A percentile compares a stretch with the other conserved stretches of the same genome.
These are phyloP conservation scores for Xylariaceae sp. DNA, from an alignment of 2,329 filamentous ascomycete genomes.

Conservation along the genomic window DNA sequence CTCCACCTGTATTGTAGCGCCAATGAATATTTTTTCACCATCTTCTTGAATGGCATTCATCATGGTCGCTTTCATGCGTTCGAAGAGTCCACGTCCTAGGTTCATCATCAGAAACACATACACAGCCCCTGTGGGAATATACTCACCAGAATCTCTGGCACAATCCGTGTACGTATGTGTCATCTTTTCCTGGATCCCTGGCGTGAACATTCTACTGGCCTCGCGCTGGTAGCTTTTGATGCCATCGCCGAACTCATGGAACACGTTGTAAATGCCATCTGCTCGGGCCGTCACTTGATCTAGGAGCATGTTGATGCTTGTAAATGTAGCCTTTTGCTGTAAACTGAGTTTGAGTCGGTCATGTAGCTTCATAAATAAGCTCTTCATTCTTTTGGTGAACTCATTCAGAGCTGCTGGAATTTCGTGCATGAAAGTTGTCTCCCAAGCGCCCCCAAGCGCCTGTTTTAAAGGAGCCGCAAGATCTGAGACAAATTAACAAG, in stretches of 20 bases:
- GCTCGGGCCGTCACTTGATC: conserved; percentile 7
- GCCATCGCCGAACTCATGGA: background rate
- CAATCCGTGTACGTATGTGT: conserved; percentile 5
- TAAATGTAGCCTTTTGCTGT: conserved; percentile 1
- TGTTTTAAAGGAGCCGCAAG: conserved; percentile 10
- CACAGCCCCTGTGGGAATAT: background rate
- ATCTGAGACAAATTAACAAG: conserved; percentile 4
- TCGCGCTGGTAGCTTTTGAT: conserved; percentile 8
- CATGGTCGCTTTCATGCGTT: conserved; percentile 10
- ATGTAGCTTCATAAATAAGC: conserved; percentile 5
- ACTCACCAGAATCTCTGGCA: conserved; percentile 6
- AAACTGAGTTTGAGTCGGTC: conserved; percentile 3
- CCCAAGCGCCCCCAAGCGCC: conserved; percentile 7
- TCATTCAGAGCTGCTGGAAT: conserved; percentile 8
- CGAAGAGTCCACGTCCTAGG: conserved; percentile 14
- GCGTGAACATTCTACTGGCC: conserved; percentile 7
- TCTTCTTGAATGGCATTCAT: conserved; percentile 2
- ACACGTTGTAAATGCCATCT: conserved; percentile 1
- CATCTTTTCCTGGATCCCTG: conserved; percentile 7
- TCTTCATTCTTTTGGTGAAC: conserved; percentile 1
- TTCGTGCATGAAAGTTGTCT: conserved; percentile 7
- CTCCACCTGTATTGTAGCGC: background rate
- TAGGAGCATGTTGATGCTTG: conserved; percentile 4
- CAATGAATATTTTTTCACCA: conserved; percentile 1
- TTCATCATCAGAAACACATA: background rate